Conservation (phyloP, 2,329 filamentous ascomycete species). For the Arthroderma sp. region DNA sequence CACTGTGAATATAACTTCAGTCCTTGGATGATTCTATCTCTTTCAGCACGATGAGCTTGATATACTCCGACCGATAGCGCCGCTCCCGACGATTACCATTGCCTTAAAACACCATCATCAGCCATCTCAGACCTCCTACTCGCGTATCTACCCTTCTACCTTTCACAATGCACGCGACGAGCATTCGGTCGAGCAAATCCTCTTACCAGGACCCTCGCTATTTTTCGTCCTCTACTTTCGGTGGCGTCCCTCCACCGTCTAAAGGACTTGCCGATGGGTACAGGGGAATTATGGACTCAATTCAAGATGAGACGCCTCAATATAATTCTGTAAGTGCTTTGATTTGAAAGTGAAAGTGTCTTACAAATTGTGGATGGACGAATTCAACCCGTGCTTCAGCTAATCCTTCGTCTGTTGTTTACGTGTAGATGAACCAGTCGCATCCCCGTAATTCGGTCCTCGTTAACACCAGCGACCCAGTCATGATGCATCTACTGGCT, state of each 20-base stretch:
- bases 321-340: constrained; percentile 43
- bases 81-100: too few species aligned
- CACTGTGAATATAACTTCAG: too few species aligned
- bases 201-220: constrained; percentile 30
- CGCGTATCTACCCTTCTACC: neutral
- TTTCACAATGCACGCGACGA: constrained; percentile 15
- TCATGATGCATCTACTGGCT: constrained; percentile 81
- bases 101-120: too few species aligned
- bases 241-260: constrained; percentile 20
- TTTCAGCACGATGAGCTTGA: too few species aligned
- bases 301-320: constrained; percentile 41
- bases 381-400: neutral
- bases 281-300: constrained; percentile 42
- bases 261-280: constrained; percentile 48
- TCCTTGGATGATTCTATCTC: too few species aligned
- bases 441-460: constrained; percentile 23
- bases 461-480: constrained; percentile 39
- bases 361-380: neutral
- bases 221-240: constrained; percentile 23
- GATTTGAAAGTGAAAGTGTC: neutral
- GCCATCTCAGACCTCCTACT: too few species aligned
- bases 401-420: neutral
- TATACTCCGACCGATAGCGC: too few species aligned
- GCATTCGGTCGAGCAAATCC: constrained; percentile 27
- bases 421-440: constrained; percentile 39